Conservation (phyloP, 306 rosid genomes). For the Citrullus mucosospermus region DNA sequence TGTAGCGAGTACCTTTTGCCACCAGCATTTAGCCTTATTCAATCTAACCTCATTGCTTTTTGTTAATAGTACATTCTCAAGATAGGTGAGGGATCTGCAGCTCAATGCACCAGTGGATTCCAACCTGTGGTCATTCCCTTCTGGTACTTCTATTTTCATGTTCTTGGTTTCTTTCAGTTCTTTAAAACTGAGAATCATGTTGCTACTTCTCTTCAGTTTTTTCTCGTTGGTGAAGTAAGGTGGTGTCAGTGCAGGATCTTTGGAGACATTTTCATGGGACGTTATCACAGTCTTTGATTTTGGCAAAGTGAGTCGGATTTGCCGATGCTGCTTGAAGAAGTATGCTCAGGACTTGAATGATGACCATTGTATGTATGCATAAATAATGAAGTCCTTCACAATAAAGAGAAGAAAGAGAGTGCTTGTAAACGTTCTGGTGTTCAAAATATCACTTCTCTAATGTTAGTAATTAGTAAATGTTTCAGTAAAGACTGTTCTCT, state of each 20-base stretch:
- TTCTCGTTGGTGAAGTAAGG: not conserved
- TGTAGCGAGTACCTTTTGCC: not conserved
- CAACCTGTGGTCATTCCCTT: slow-evolving; percentile 60
- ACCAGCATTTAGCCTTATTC: not conserved
- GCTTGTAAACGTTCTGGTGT: not conserved
- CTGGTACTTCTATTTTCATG: slow-evolving; percentile 38
- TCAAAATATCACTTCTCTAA: no score
- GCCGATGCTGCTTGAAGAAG: no score
- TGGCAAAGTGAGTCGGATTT: no score
- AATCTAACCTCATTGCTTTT: not conserved
- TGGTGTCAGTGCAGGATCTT: slow-evolving; percentile 3
- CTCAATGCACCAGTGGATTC: slow-evolving; percentile 91
- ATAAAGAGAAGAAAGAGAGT: not conserved
- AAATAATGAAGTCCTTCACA: not conserved
- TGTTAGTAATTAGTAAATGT: no score
- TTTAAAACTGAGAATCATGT: not conserved
- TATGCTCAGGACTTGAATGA: not conserved
- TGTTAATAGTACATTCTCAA: slow-evolving; percentile 65
- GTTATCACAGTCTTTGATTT: no score
- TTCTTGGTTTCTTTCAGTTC: not conserved
- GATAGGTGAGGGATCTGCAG: slow-evolving; percentile 54
- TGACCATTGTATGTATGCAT: not conserved
- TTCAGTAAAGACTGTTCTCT: no score
- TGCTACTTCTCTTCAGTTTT: slow-evolving; percentile 13
- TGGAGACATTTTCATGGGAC: no score